phyloP scores from a whole-genome alignment of 495 filamentous ascomycete genomes.

The Cercophora scortea region DNA sequence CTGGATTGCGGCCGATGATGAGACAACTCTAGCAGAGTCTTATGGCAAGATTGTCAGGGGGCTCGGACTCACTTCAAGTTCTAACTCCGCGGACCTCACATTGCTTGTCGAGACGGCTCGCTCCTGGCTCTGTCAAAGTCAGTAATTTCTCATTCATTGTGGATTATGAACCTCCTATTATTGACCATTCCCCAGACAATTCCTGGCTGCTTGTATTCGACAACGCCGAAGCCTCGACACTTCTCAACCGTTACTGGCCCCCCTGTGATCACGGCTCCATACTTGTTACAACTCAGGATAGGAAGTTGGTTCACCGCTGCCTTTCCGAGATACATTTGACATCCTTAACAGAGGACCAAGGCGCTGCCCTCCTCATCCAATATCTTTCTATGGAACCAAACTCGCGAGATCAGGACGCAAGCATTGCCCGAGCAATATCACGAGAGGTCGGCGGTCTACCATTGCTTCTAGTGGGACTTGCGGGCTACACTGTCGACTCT shows the following conservation, averaged over 20 bases:
- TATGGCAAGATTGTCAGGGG: neutral
- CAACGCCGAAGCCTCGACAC: neutral
- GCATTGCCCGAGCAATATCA: neutral
- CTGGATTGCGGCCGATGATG: neutral
- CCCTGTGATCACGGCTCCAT: neutral
- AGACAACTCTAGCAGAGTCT: neutral
- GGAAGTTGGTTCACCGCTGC: neutral
- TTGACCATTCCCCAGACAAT: neutral
- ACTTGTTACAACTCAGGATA: neutral
- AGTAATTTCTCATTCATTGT: neutral
- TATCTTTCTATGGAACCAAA: neutral
- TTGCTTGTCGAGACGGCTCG: no score
- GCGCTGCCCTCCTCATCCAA: neutral
- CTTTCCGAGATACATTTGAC: neutral
- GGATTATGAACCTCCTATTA: neutral
- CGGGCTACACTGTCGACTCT: neutral
- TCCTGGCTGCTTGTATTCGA: neutral
- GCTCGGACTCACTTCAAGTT: neutral
- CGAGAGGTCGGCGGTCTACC: neutral
- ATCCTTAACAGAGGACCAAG: neutral
- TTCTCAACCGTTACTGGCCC: neutral
- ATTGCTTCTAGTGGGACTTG: neutral
- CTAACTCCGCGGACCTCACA: no score
- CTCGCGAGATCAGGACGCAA: no score
- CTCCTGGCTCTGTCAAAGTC: neutral